phyloP scores from a whole-genome alignment of 352 stramenopile genomes.

The Peronospora belbahrii region DNA sequence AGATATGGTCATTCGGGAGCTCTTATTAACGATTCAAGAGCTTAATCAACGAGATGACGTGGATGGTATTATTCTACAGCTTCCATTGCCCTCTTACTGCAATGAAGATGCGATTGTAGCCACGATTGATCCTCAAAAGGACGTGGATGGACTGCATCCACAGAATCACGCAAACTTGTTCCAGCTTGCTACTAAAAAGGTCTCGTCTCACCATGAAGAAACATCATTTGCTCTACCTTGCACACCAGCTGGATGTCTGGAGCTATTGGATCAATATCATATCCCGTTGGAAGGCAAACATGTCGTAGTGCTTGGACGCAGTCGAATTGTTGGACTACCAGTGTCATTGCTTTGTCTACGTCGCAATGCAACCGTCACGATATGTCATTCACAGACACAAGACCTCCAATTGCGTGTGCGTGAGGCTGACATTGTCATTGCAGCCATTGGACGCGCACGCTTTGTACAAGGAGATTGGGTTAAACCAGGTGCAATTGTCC shows the following conservation, averaged over 20 bases:
- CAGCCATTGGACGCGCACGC: constrained; percentile 88
- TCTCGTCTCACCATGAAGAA: constrained; percentile 26
- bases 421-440: constrained; percentile 96
- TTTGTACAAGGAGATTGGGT: constrained; percentile 95
- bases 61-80: constrained; percentile 84
- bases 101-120: constrained; percentile 90
- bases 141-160: constrained; percentile 98
- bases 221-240: constrained; percentile 88
- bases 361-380: constrained; percentile 95
- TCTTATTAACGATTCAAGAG: constrained; percentile 44
- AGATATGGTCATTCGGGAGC: constrained; percentile 16
- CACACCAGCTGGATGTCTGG: constrained; percentile 94
- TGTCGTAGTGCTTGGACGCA: constrained; percentile 95
- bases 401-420: constrained; percentile 72
- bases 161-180: constrained; percentile 93
- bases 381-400: constrained; percentile 93
- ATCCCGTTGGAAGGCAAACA: constrained; percentile 91
- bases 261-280: constrained; percentile 88
- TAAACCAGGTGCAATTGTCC: constrained; percentile 94
- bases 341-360: constrained; percentile 93
- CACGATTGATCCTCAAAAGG: constrained; percentile 89
- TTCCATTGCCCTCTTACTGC: constrained; percentile 91
- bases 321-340: constrained; percentile 96
- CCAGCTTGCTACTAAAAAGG: constrained; percentile 52
- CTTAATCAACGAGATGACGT: constrained; percentile 68